These are phyloP conservation scores for Rhizopogon vinicolor DNA, from an alignment of 768 basidiomycete species.

Conservation along the genomic window DNA sequence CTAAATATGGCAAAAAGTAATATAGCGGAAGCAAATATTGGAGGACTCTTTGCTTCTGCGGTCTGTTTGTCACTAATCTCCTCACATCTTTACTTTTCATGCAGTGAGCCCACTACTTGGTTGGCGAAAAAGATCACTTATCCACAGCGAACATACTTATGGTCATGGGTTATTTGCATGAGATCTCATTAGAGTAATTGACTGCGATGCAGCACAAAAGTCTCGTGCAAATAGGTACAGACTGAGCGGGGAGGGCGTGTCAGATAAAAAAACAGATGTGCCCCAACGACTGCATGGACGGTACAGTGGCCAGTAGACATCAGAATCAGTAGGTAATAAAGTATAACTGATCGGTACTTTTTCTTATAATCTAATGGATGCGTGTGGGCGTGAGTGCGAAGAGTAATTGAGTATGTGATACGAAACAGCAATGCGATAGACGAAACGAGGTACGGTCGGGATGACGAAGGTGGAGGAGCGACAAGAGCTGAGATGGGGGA, in stretches of 20 bases:
- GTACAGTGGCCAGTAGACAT: not conserved
- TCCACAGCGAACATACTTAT: not conserved
- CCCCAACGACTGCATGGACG: not conserved
- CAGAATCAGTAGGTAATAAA: conserved; percentile 1
- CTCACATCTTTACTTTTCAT: too few species aligned
- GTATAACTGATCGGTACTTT: conserved; percentile 16
- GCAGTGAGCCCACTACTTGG: too few species aligned
- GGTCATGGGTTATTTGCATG: not conserved
- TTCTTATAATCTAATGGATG: conserved; percentile 25
- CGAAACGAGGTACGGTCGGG: not conserved
- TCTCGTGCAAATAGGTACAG: not conserved
- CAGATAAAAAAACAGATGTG: not conserved
- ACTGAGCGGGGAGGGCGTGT: not conserved
- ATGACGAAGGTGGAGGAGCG: not conserved
- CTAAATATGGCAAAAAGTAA: not conserved
- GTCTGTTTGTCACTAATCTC: too few species aligned
- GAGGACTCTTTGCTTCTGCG: too few species aligned
- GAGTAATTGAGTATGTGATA: not conserved
- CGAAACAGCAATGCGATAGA: conserved; percentile 1
- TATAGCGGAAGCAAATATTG: too few species aligned
- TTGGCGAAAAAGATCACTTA: too few species aligned
- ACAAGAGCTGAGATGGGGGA: not conserved
- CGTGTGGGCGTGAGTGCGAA: conserved; percentile 16
- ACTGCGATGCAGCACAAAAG: not conserved
- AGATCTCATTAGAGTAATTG: not conserved